Base-by-base conservation (phyloP, 495 filamentous ascomycete genomes). In the Aspergillus cavernicola region DNA sequence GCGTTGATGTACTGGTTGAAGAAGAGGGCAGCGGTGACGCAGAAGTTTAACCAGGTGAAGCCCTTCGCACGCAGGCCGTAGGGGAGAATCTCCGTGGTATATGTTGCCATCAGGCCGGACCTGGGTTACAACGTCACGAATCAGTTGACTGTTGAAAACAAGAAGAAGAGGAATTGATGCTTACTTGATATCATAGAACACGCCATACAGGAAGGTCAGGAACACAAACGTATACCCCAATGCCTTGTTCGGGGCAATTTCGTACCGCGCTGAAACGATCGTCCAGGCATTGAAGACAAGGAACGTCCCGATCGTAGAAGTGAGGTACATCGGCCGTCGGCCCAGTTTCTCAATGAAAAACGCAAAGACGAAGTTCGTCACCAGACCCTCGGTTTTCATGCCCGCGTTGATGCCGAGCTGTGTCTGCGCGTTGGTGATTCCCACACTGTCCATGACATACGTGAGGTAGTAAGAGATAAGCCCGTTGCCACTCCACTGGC, bases 1-100 rank as follows among this genome's bases (percentile, higher is more conserved):
- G 69, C 64, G 40, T 74, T 74, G n/a, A 59, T 52, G 45, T 60
- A 65, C 20, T 50, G 47, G 29, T 63, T 61, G 29, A 63, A 57
- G 24, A 63, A 15, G 10, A 43, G 20, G 8, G 37, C 47, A 13
- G 12, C 11, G 10, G 26, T 33, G 2, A 28, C 28, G 11, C 18
- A 42, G 24, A 48, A 11, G 9, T 35, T 24, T 2, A 16, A 5
- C 13, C 12, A 11, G 7, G 35, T 40, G 18, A 51, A n/a, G 4
- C 48, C 48, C 3, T 20, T 20, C 2, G 18, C 15, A 13, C 48
- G 36, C 1, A 41, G 23, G 1, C n/a, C n/a, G 24, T 32, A 51
- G 1, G 35, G 48, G 20, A 26, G 37, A 15, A 51, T 40, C 15
- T 51, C 48, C n/a, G n/a, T 48, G 2, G 44, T 48, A 29, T 48